A percentile compares a stretch with the other conserved stretches of the same genome.
These are phyloP conservation scores for Skeletonema grethae DNA, from an alignment of 108 stramenopile genomes.

Conservation along the genomic window DNA sequence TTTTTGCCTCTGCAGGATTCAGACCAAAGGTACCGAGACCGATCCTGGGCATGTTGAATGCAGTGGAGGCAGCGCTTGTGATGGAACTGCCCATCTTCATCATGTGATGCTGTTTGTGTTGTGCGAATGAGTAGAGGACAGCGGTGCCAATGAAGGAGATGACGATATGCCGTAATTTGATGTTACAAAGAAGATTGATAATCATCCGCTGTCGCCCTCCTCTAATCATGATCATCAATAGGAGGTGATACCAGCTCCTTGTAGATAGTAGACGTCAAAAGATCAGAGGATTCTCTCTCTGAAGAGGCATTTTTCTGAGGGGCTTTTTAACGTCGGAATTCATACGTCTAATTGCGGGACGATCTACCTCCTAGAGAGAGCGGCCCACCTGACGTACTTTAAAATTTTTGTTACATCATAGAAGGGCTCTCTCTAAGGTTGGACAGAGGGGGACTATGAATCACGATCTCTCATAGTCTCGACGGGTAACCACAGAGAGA, in stretches of 20 bases:
- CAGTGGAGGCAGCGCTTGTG: slow-evolving; percentile 7
- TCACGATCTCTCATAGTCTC: too few relatives aligned
- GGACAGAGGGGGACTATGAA: too few relatives aligned
- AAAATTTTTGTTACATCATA: too few relatives aligned
- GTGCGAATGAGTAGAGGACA: neutral
- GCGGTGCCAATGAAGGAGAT: neutral
- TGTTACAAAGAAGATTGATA: neutral
- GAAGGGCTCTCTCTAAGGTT: too few relatives aligned
- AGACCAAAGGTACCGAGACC: slow-evolving; percentile 49
- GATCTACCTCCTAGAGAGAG: too few relatives aligned
- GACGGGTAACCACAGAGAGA: too few relatives aligned
- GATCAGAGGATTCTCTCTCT: too few relatives aligned
- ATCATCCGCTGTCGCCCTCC: neutral
- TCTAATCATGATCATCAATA: neutral
- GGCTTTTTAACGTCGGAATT: too few relatives aligned
- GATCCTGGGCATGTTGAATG: slow-evolving; percentile 25
- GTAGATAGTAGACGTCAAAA: too few relatives aligned
- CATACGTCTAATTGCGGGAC: neutral
- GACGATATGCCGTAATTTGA: neutral
- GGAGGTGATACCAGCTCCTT: too few relatives aligned
- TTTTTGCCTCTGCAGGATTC: slow-evolving; percentile 14
- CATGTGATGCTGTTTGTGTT: neutral
- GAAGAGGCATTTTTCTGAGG: too few relatives aligned
- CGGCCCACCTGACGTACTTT: too few relatives aligned
- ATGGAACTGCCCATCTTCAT: neutral